These are phyloP conservation scores for Ascochyta lentis DNA, from an alignment of 2,329 filamentous ascomycete genomes.

Conservation along the genomic window DNA sequence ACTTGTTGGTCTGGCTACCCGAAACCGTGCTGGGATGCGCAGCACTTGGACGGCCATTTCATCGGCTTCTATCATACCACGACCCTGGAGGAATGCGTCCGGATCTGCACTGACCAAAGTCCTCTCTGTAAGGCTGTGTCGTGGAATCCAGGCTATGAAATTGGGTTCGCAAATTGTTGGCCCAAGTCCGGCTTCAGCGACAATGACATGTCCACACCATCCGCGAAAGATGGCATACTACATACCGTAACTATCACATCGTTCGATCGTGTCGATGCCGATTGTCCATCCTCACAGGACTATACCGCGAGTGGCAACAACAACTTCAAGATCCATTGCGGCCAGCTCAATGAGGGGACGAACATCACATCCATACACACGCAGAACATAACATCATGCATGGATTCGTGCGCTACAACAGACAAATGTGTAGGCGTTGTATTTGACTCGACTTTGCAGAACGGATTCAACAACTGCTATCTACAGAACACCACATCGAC, in stretches of 20 bases:
- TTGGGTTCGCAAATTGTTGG: slow-evolving; percentile 45
- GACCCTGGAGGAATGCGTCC: slow-evolving; percentile 36
- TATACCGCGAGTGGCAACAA: slow-evolving; percentile 26
- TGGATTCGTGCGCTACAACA: slow-evolving; percentile 37
- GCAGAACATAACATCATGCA: slow-evolving; percentile 38
- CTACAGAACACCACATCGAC: slow-evolving; percentile 40
- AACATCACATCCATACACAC: slow-evolving; percentile 40
- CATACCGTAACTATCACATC: slow-evolving; percentile 37
- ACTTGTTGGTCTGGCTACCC: slow-evolving; percentile 31
- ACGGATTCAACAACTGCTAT: slow-evolving; percentile 43
- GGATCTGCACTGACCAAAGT: slow-evolving; percentile 35
- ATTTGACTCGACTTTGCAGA: slow-evolving; percentile 33
- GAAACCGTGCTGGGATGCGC: slow-evolving; percentile 21
- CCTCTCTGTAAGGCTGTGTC: slow-evolving; percentile 40
- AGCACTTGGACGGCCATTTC: slow-evolving; percentile 19
- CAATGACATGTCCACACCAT: slow-evolving; percentile 16
- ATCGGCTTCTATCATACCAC: slow-evolving; percentile 37
- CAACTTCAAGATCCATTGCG: slow-evolving; percentile 40
- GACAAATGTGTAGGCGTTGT: slow-evolving; percentile 35
- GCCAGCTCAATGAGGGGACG: slow-evolving; percentile 34
- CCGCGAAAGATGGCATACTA: slow-evolving; percentile 19
- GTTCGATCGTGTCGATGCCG: slow-evolving; percentile 29
- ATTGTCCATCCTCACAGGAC: slow-evolving; percentile 23
- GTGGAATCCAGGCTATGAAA: slow-evolving; percentile 36
- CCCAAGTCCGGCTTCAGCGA: slow-evolving; percentile 31